Percentiles rank a stretch among this genome's conserved stretches.
Conservation (phyloP, 2,329 filamentous ascomycete species). For the Diplodia intermedia region DNA sequence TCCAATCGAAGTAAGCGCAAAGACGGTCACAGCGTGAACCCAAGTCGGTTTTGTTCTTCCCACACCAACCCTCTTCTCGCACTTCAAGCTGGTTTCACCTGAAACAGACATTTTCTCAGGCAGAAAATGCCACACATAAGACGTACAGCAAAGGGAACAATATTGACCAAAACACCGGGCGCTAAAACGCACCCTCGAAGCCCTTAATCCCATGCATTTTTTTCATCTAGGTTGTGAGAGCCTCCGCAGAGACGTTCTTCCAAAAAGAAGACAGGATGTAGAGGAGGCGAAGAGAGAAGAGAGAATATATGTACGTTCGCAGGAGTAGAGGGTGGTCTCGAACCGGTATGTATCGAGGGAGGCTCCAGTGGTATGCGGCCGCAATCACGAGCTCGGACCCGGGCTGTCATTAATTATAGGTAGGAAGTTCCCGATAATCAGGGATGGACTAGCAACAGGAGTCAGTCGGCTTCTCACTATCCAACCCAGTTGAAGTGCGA, state of each 20-base stretch:
- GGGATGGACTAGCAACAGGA: slow-evolving; percentile 67
- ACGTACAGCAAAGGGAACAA: not conserved
- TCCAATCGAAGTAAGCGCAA: not conserved
- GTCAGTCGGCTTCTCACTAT: slow-evolving; percentile 49
- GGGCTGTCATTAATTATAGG: slow-evolving; percentile 68
- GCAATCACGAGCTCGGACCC: slow-evolving; percentile 15
- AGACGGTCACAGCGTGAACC: not conserved
- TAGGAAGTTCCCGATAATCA: slow-evolving; percentile 97
- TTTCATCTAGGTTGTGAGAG: slow-evolving; percentile 9
- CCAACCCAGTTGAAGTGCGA: slow-evolving; percentile 32
- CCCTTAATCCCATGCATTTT: not conserved
- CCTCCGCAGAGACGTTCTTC: not conserved
- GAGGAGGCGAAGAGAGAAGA: not conserved
- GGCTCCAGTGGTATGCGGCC: not conserved
- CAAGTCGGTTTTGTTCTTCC: not conserved
- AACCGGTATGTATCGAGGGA: not conserved
- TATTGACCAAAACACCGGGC: not conserved
- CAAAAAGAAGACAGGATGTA: not conserved
- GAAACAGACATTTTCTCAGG: not conserved
- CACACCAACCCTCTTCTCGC: not conserved
- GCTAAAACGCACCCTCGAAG: not conserved
- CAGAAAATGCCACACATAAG: not conserved
- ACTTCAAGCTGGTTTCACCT: not conserved
- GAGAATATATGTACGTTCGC: slow-evolving; percentile 18
- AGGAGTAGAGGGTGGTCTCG: not conserved